Base-by-base conservation (phyloP, 768 basidiomycete genomes). In the Suillus ampliporus region DNA sequence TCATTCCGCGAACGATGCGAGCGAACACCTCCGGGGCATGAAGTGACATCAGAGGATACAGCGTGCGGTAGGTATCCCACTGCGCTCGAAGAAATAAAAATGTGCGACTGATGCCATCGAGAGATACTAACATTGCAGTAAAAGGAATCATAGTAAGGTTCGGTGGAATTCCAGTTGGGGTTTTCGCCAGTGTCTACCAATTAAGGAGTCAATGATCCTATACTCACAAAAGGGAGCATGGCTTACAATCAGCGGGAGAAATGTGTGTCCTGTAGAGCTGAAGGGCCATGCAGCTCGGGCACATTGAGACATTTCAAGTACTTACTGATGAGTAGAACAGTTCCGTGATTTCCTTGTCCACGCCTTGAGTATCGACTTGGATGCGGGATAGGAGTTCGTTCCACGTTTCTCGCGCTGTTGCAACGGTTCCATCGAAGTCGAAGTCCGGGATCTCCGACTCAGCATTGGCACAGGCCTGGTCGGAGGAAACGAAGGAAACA, bases 11-110 rank as follows among this genome's bases (percentile, higher is more conserved):
- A 2, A 88, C 86, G 50, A 88, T 87, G 15, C 78, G 77, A 1
- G 88, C 79, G 67, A 87, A 88, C 11, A 80, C 84, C 44, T 76
- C 77, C 0, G 87, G 86, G 64, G 88, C 88, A 56, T 89, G 87
- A 5, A 89, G 78, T 0, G 86, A 84, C 83, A 87, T 84, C 43
- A 88, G 76, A 0, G 88, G 84, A 67, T 82, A 89, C 11, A 89
- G 74, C 0, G 86, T 87, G 17, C 87, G 79, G 68, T 84, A 88
- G 1, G 87, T 88, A 64, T 89, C 87, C 88, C 87, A 87, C 86
- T 88, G 59, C 9, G 31, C 9, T 46, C 8, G 10, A 17, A 19
- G 19, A 10, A 28, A 26, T 19, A 54, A 28, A 21, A 57, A 48
- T 31, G 17, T n/a, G 15, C 5, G 11, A 56, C 6, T 6, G 11